Percentiles rank a stretch among this genome's conserved stretches.
These are phyloP conservation scores for Intubia oerlemansii DNA, from an alignment of 2,329 filamentous ascomycete genomes.

Conservation along the genomic window DNA sequence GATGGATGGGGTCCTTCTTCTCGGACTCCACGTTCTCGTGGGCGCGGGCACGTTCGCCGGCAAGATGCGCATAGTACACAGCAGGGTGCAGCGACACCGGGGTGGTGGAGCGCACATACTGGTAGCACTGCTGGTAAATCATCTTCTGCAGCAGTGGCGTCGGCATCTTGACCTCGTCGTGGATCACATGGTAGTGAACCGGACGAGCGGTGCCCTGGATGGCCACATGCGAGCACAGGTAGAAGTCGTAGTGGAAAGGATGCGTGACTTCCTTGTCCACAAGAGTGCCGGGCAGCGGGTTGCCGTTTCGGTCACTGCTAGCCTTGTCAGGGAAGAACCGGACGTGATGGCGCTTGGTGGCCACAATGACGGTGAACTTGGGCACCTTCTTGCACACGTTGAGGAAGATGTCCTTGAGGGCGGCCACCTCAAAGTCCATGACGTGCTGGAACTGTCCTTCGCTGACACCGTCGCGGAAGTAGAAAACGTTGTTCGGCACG, in stretches of 20 bases:
- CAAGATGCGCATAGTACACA: slow-evolving; percentile 89
- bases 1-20: slow-evolving; percentile 20
- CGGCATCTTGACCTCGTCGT: slow-evolving; percentile 53
- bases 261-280: slow-evolving; percentile 82
- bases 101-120: slow-evolving; percentile 79
- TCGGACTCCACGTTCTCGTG: slow-evolving; percentile 39
- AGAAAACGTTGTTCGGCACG: slow-evolving; percentile 63
- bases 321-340: slow-evolving; percentile 57
- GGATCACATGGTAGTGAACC: slow-evolving; percentile 75
- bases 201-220: slow-evolving; percentile 90
- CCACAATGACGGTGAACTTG: slow-evolving; percentile 70
- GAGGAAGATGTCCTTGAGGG: slow-evolving; percentile 42
- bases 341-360: slow-evolving; percentile 85
- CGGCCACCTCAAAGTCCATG: slow-evolving; percentile 51
- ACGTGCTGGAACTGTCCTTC: slow-evolving; percentile 73
- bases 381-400: slow-evolving; percentile 16
- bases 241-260: slow-evolving; percentile 81
- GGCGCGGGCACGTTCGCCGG: slow-evolving; percentile 54
- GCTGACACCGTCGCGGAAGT: slow-evolving; percentile 81
- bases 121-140: slow-evolving; percentile 89
- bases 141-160: slow-evolving; percentile 59
- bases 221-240: slow-evolving; percentile 39
- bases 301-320: slow-evolving; percentile 49
- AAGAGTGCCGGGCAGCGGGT: slow-evolving; percentile 62
- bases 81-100: slow-evolving; percentile 78